A percentile compares a stretch with the other conserved stretches of the same genome.
These are phyloP conservation scores for Ustilaginoidea virens DNA, from an alignment of 2,329 filamentous ascomycete genomes.

Conservation along the genomic window DNA sequence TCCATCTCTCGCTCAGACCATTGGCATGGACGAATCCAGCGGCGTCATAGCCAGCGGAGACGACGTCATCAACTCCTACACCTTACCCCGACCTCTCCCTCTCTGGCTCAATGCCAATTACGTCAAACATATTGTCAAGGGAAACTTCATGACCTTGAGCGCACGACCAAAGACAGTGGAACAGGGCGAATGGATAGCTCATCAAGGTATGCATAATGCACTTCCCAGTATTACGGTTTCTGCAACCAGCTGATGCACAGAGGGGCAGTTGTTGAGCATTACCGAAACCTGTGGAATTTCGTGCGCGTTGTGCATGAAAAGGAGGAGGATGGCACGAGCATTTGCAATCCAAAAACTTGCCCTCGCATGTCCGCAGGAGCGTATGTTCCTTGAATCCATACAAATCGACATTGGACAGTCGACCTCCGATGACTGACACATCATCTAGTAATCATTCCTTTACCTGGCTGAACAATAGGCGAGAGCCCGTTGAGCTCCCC, in stretches of 20 bases:
- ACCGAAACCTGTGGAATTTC: slow-evolving; percentile 77
- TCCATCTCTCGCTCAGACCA: slow-evolving; percentile 48
- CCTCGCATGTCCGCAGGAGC: slow-evolving; percentile 88
- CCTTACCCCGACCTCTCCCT: slow-evolving; percentile 51
- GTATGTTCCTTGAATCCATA: no score
- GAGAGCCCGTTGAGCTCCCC: slow-evolving; percentile 80
- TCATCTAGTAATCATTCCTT: slow-evolving; percentile 66
- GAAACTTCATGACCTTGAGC: slow-evolving; percentile 93
- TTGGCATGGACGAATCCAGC: slow-evolving; percentile 50
- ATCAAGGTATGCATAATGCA: slow-evolving; percentile 55
- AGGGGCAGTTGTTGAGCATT: slow-evolving; percentile 71
- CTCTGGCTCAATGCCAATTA: slow-evolving; percentile 63
- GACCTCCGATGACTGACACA: slow-evolving; percentile 1
- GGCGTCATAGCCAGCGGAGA: slow-evolving; percentile 32
- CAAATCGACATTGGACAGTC: no score
- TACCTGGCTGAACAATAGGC: slow-evolving; percentile 84
- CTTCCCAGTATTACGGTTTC: no score
- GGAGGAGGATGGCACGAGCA: slow-evolving; percentile 59
- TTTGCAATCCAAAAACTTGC: slow-evolving; percentile 74
- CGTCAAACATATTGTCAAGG: slow-evolving; percentile 81
- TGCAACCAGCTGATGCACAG: slow-evolving; percentile 3
- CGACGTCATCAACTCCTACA: slow-evolving; percentile 42
- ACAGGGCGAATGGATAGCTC: slow-evolving; percentile 87
- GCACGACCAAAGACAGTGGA: slow-evolving; percentile 88
- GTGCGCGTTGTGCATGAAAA: slow-evolving; percentile 77